These are phyloP conservation scores for Lichtheimia ramosa DNA, from an alignment of 371 early-diverging fungal genomes.

Conservation along the genomic window DNA sequence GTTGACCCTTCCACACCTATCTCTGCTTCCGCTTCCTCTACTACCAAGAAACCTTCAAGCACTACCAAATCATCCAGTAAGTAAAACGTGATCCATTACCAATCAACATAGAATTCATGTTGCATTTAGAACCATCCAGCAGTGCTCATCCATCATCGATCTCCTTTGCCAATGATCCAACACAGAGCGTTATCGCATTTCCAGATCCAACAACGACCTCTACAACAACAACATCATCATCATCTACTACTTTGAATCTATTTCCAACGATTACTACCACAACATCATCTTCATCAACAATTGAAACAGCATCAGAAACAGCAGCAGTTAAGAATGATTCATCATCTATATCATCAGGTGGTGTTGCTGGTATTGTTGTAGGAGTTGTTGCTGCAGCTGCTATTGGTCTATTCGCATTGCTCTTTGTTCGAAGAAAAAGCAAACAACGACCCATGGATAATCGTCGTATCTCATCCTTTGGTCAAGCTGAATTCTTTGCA, in stretches of 20 bases:
- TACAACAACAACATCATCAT: background rate
- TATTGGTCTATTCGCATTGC: background rate
- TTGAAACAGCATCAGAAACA: background rate
- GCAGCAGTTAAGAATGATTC: background rate
- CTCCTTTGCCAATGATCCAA: slow-evolving; percentile 1
- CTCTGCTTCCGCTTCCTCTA: background rate
- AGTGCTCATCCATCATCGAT: background rate
- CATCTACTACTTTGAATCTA: background rate
- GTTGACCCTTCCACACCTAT: too few species aligned
- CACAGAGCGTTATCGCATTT: slow-evolving; percentile 1
- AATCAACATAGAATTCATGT: background rate
- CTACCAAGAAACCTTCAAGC: background rate
- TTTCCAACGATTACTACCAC: background rate
- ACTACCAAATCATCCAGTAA: background rate
- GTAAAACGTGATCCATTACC: background rate
- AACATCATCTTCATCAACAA: background rate
- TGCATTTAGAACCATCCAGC: background rate
- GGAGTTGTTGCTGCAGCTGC: slow-evolving; percentile 3
- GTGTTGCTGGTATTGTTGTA: slow-evolving; percentile 11
- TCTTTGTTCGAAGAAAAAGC: slow-evolving; percentile 4
- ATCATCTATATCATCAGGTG: background rate
- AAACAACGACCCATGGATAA: background rate
- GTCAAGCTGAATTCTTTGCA: slow-evolving; percentile 7
- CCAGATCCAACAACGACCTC: background rate
- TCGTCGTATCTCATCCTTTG: slow-evolving; percentile 10